Evolutionary conservation across 441 rosid species (phyloP).

Genomic region (Gossypium trilobum): DNA sequence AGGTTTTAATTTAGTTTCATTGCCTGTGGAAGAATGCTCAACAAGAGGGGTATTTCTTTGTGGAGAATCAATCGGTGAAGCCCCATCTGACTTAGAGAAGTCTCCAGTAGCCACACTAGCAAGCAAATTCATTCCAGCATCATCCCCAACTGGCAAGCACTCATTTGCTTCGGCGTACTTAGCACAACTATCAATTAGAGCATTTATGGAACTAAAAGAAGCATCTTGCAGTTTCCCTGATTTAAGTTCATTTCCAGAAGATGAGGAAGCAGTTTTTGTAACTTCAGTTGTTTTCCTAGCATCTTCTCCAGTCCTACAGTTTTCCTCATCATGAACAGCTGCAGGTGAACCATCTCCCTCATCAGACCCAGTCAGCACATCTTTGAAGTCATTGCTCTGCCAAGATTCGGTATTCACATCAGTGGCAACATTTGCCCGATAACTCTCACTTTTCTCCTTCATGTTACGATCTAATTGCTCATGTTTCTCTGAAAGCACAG

Average conservation of each 20-base stretch:
- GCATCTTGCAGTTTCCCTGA: slow-evolving; percentile 44
- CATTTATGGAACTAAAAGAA: slow-evolving; percentile 72
- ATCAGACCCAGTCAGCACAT: slow-evolving; percentile 37
- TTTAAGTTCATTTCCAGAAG: slow-evolving; percentile 41
- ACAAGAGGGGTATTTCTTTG: slow-evolving; percentile 28
- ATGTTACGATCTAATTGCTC: slow-evolving; percentile 41
- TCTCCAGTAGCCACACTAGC: slow-evolving; percentile 96
- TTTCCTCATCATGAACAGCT: slow-evolving; percentile 35
- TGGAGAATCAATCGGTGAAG: slow-evolving; percentile 50
- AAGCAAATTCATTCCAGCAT: slow-evolving; percentile 88
- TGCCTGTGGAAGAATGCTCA: slow-evolving; percentile 31
- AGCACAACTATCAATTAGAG: slow-evolving; percentile 79
- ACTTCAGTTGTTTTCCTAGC: slow-evolving; percentile 32
- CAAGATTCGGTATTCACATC: slow-evolving; percentile 47
- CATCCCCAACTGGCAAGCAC: slow-evolving; percentile 54
- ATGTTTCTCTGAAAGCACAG: slow-evolving; percentile 48
- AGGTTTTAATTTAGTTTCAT: slow-evolving; percentile 30
- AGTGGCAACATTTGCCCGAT: slow-evolving; percentile 30
- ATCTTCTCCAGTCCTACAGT: slow-evolving; percentile 34
- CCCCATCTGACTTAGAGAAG: slow-evolving; percentile 52
- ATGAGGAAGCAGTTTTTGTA: slow-evolving; percentile 35
- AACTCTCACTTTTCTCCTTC: slow-evolving; percentile 46
- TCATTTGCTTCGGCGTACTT: slow-evolving; percentile 54
- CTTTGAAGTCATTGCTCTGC: slow-evolving; percentile 57
- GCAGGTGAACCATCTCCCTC: slow-evolving; percentile 51